phyloP scores from a whole-genome alignment of 768 basidiomycete species.

The Asterophora lycoperdoides region DNA sequence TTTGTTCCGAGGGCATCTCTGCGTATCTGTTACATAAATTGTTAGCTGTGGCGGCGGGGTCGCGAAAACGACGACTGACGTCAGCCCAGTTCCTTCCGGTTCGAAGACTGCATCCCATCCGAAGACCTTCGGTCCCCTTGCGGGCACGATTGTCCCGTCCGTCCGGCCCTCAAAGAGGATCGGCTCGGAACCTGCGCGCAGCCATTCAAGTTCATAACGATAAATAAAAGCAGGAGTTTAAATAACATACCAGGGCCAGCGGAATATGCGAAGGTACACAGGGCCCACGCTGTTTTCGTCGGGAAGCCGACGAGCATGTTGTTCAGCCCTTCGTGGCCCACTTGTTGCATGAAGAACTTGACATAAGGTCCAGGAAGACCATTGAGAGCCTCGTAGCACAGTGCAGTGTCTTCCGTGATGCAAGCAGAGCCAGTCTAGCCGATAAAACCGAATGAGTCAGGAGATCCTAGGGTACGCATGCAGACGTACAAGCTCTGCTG shows the following conservation, averaged over 20 bases:
- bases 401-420: conserved; percentile 89
- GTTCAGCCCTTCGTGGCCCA: conserved; percentile 92
- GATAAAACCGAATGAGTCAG: neutral
- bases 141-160: conserved; percentile 83
- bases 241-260: conserved; percentile 57
- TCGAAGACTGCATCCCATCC: conserved; percentile 93
- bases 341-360: conserved; percentile 79
- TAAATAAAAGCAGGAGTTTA: neutral
- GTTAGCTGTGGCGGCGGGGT: neutral
- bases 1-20: conserved; percentile 65
- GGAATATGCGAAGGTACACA: conserved; percentile 96
- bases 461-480: neutral
- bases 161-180: conserved; percentile 79
- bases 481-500: conserved; percentile 68
- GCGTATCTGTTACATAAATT: conserved; percentile 49
- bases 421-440: conserved; percentile 43
- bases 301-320: conserved; percentile 73
- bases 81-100: conserved; percentile 68
- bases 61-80: conserved; percentile 44
- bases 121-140: conserved; percentile 73
- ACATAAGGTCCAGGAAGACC: conserved; percentile 97
- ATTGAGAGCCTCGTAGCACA: conserved; percentile 83
- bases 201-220: neutral
- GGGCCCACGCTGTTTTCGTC: conserved; percentile 76
- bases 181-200: conserved; percentile 51